A percentile compares a stretch with the other conserved stretches of the same genome.
These are phyloP conservation scores for Priceomyces medius DNA, from an alignment of 805 yeast species.

Conservation along the genomic window DNA sequence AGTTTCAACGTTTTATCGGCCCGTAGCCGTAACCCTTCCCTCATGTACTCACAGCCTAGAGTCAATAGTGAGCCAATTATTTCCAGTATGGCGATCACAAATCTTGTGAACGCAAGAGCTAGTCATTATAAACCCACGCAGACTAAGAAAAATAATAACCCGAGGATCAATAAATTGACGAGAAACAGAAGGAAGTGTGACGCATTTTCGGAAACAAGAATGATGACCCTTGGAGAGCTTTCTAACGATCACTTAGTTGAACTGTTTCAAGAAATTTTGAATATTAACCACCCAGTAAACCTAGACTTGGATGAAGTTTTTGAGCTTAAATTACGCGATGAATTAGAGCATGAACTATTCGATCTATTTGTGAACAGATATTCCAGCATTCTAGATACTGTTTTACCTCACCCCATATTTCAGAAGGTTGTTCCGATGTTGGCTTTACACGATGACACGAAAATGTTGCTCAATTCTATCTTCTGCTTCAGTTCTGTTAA, in stretches of 20 bases:
- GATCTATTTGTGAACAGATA: slow-evolving; percentile 32
- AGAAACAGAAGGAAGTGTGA: slow-evolving; percentile 9
- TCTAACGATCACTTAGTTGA: slow-evolving; percentile 23
- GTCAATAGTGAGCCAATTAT: slow-evolving; percentile 2
- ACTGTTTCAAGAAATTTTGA: slow-evolving; percentile 23
- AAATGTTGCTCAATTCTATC: slow-evolving; percentile 37
- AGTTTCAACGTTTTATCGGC: slow-evolving; percentile 4
- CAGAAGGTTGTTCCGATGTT: slow-evolving; percentile 32
- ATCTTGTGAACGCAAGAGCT: slow-evolving; percentile 2
- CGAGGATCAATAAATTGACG: slow-evolving; percentile 35
- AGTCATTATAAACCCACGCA: slow-evolving; percentile 33
- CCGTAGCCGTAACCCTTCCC: neutral
- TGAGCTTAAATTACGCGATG: slow-evolving; percentile 15
- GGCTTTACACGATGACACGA: slow-evolving; percentile 38
- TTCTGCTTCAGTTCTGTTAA: slow-evolving; percentile 37
- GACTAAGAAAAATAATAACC: slow-evolving; percentile 36
- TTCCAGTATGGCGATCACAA: slow-evolving; percentile 4
- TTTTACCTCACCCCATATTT: slow-evolving; percentile 28
- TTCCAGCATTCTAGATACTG: slow-evolving; percentile 32
- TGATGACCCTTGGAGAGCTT: slow-evolving; percentile 18
- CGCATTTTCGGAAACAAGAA: neutral
- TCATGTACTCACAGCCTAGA: slow-evolving; percentile 2
- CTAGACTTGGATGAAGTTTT: slow-evolving; percentile 5
- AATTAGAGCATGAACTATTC: slow-evolving; percentile 30
- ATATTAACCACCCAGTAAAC: slow-evolving; percentile 13